A percentile compares a stretch with the other conserved stretches of the same genome.
Conservation (phyloP, 2,329 filamentous ascomycete species). For the Stemphylium lycopersici region DNA sequence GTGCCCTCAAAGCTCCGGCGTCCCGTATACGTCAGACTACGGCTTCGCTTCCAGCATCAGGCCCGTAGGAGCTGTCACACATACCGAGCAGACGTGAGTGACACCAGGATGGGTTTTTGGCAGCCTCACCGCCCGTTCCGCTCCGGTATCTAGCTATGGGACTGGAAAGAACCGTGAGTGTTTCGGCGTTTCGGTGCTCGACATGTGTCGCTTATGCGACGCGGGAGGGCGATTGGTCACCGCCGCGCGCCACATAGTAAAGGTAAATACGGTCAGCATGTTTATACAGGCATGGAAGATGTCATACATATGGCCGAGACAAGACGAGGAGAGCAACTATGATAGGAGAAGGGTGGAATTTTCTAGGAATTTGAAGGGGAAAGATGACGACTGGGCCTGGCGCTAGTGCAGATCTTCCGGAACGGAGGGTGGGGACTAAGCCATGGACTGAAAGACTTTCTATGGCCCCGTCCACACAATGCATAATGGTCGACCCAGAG, state of each 20-base stretch:
- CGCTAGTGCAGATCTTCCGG: slow-evolving; percentile 14
- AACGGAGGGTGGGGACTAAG: slow-evolving; percentile 6
- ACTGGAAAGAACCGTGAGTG: background rate
- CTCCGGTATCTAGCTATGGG: slow-evolving; percentile 3
- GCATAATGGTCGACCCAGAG: slow-evolving; percentile 18
- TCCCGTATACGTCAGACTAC: slow-evolving; percentile 17
- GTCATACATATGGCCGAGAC: background rate
- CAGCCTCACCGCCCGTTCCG: slow-evolving; percentile 4
- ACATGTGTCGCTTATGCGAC: slow-evolving; percentile 5
- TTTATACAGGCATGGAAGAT: background rate
- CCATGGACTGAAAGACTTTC: slow-evolving; percentile 13
- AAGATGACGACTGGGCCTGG: slow-evolving; percentile 1
- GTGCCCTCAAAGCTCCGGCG: slow-evolving; percentile 14
- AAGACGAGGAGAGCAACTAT: background rate
- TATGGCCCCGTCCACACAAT: slow-evolving; percentile 10
- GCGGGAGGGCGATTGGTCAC: background rate
- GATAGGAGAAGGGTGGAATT: background rate
- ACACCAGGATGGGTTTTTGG: background rate
- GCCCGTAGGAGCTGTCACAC: slow-evolving; percentile 7
- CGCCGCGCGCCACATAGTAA: background rate
- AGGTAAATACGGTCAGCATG: background rate
- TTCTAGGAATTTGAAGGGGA: background rate
- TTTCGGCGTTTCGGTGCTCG: slow-evolving; percentile 2
- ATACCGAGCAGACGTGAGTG: slow-evolving; percentile 1
- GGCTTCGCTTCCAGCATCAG: slow-evolving; percentile 17